Conservation (phyloP, 331 rosid genomes). For the Pyracantha coccinea region DNA sequence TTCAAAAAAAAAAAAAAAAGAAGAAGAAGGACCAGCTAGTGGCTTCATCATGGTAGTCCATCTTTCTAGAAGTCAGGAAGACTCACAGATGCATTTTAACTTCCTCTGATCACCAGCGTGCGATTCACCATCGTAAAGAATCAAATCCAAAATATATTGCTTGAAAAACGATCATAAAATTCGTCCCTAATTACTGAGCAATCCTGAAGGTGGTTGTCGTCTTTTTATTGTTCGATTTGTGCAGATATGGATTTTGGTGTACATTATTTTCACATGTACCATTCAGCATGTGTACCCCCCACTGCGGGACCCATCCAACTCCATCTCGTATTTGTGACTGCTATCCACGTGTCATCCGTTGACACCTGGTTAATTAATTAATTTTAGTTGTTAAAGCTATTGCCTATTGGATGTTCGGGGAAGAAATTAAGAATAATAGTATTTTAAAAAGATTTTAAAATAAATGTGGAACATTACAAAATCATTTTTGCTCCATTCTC, state of each 20-base stretch:
- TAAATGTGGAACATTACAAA: neutral
- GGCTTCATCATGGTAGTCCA: rapidly evolving
- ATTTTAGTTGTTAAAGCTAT: neutral
- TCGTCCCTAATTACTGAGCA: no score
- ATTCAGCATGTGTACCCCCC: neutral
- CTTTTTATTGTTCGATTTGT: neutral
- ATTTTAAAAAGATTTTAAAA: no score
- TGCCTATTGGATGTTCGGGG: neutral
- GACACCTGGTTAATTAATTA: neutral
- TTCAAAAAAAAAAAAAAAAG: no score
- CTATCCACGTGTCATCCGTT: neutral
- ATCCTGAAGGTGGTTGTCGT: no score
- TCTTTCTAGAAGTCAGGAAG: rapidly evolving
- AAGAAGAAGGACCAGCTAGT: no score
- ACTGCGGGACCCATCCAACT: neutral
- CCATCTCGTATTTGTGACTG: neutral
- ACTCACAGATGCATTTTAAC: no score
- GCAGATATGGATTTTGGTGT: neutral
- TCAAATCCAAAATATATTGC: no score
- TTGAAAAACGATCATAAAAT: no score
- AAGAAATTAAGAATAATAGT: neutral
- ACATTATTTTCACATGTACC: neutral
- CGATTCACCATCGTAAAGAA: no score
- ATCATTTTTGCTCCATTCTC: neutral
- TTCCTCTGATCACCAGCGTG: no score